Evolutionary conservation across 2,329 filamentous ascomycete species (phyloP).

Genomic region (Colletotrichum sp.): DNA sequence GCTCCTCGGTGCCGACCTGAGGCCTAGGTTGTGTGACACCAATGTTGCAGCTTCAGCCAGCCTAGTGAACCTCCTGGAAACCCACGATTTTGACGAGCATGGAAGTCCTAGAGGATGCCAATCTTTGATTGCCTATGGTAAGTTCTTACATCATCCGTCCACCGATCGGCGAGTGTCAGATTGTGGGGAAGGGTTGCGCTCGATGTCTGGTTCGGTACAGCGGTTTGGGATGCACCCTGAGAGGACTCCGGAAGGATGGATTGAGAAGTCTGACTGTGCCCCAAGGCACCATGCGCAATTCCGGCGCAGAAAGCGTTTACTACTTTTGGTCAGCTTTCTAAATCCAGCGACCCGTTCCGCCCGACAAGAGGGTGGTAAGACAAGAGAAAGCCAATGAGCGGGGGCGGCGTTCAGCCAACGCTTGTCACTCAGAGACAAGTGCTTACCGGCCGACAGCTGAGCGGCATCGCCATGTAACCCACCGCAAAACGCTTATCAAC

Average conservation of each 20-base stretch:
- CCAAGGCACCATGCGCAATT: neutral
- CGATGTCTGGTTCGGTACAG: neutral
- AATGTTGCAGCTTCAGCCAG: neutral
- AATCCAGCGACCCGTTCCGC: neutral
- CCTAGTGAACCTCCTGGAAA: neutral
- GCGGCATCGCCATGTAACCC: neutral
- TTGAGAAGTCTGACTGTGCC: neutral
- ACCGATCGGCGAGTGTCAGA: neutral
- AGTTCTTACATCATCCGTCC: neutral
- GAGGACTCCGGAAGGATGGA: neutral
- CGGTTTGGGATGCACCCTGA: neutral
- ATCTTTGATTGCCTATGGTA: neutral
- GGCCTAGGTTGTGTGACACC: neutral
- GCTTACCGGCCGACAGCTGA: neutral
- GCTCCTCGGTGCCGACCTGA: fast-evolving
- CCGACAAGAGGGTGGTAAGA: neutral
- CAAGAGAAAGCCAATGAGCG: neutral
- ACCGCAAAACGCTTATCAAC: neutral
- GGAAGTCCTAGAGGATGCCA: neutral
- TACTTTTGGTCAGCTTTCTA: neutral
- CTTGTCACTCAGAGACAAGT: neutral
- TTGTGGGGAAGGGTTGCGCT: neutral
- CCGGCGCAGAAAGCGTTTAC: neutral
- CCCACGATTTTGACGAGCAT: neutral
- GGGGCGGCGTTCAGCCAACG: neutral